Percentiles rank a stretch among this genome's conserved stretches.
Evolutionary conservation across 2,329 filamentous ascomycete species (phyloP).

Genomic region (Claviceps sp.): DNA sequence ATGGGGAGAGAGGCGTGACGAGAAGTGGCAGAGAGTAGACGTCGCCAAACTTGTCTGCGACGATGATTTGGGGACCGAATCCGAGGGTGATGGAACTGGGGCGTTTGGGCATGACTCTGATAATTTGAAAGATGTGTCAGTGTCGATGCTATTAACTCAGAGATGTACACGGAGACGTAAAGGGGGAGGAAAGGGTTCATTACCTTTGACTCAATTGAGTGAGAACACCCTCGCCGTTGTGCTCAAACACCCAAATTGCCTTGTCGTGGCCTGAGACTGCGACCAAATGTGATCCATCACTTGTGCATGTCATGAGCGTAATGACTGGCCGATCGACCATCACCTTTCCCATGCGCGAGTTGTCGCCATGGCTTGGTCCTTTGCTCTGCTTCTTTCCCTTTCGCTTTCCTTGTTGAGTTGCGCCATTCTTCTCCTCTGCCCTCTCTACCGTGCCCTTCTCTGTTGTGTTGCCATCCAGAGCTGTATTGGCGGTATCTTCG

Average conservation of each 20-base stretch:
- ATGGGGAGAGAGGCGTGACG: constrained; percentile 11
- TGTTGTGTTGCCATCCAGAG: neutral
- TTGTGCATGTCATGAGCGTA: constrained; percentile 51
- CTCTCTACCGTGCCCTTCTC: constrained; percentile 8
- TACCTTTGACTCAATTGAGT: constrained; percentile 61
- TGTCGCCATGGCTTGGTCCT: constrained; percentile 10
- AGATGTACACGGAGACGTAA: neutral
- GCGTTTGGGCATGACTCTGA: constrained; percentile 70
- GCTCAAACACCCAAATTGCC: constrained; percentile 66
- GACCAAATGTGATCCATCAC: constrained; percentile 54
- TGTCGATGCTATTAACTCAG: too few relatives aligned
- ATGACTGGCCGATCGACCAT: constrained; percentile 49
- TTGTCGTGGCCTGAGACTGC: constrained; percentile 88
- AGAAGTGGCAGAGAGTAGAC: constrained; percentile 74
- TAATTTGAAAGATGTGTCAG: constrained; percentile 19
- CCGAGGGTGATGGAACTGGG: constrained; percentile 65
- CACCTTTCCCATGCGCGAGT: constrained; percentile 14
- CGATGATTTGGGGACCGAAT: constrained; percentile 59
- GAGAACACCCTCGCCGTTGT: constrained; percentile 48
- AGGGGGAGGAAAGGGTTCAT: neutral
- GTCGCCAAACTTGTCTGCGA: constrained; percentile 92
- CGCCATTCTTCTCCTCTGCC: constrained; percentile 8
- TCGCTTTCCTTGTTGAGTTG: constrained; percentile 9
- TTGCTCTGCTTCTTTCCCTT: constrained; percentile 18
- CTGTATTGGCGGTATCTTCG: constrained; percentile 9